A percentile compares a stretch with the other conserved stretches of the same genome.
These are phyloP conservation scores for Trichoderma koningii DNA, from an alignment of 2,329 filamentous ascomycete genomes.

Conservation along the genomic window DNA sequence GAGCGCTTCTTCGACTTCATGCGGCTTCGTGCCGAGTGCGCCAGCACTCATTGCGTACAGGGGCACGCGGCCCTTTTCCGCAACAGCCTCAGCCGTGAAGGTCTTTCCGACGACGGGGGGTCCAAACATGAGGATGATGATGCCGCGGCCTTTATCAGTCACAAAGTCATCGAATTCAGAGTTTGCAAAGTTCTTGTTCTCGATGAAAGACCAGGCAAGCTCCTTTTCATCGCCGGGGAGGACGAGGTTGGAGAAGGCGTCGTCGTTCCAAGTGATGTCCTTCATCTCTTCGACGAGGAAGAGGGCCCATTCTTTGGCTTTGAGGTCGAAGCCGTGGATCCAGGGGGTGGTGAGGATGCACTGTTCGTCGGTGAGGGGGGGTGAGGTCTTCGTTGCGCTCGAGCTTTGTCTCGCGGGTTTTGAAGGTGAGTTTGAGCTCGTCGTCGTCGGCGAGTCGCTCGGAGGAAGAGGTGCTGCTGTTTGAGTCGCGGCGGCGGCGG, in stretches of 20 bases:
- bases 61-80: slow-evolving; percentile 36
- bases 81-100: slow-evolving; percentile 45
- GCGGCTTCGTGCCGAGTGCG: slow-evolving; percentile 39
- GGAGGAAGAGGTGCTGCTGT: not conserved
- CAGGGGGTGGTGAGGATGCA: slow-evolving; percentile 42
- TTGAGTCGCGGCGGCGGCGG: not conserved
- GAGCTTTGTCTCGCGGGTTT: not conserved
- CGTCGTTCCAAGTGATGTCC: slow-evolving; percentile 41
- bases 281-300: slow-evolving; percentile 28
- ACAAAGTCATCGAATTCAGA: slow-evolving; percentile 34
- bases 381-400: not conserved
- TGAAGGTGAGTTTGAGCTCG: slow-evolving; percentile 6
- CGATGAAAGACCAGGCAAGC: slow-evolving; percentile 43
- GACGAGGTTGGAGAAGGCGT: slow-evolving; percentile 42
- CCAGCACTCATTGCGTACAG: slow-evolving; percentile 2
- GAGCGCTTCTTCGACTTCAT: slow-evolving; percentile 35
- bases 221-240: slow-evolving; percentile 43
- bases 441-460: not conserved
- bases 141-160: slow-evolving; percentile 45
- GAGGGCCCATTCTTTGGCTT: slow-evolving; percentile 38
- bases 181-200: slow-evolving; percentile 38
- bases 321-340: slow-evolving; percentile 44
- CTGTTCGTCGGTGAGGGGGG: slow-evolving; percentile 39
- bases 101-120: slow-evolving; percentile 52
- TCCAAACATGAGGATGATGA: slow-evolving; percentile 50